Evolutionary conservation across 116 monocot genomes (phyloP), one percentile per base, ranked within the genome.

Genomic region (Dioscorea cayenensis): DNA sequence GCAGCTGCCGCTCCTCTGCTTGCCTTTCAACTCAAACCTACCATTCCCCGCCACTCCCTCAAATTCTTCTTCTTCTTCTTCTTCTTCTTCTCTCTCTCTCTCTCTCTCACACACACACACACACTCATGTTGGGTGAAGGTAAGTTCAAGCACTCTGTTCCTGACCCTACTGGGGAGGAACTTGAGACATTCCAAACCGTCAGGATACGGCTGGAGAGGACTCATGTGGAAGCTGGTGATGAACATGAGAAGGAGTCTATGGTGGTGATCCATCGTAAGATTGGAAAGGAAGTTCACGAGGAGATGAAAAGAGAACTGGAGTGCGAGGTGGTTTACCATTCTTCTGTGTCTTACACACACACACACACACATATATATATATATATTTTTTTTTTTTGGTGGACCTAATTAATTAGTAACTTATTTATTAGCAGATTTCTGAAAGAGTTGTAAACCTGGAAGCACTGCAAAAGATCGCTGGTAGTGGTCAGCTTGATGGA

Each of bases 371-470:
- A n/a, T n/a, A n/a, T n/a, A n/a, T n/a, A n/a, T n/a, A n/a, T n/a
- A n/a, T n/a, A n/a, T n/a, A n/a, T 60, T 28, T 23, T 7, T 18
- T 37, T 25, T 25, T 25, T 25, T 25, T 25, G 25, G 25, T 28
- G 7, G 1, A 14, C 25, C 27, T 27, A 43, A 17, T 63, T 23
- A 25, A 12, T 60, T 74, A 14, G 4, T 66, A 22, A 35, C 21
- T 23, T 27, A 58, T 37, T 58, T 69, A 65, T 63, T 28, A 48
- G 17, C 70, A 82, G 82, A 52, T 82, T 20, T 82, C 73, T 50
- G 65, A 74, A 25, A 71, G 74, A 25, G 66, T 74, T n/a, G 65
- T 82, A 50, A 77, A 77, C 65, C 51, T 82, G 38, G 82, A 82
- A 67, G 73, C 78, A 51, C 59, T 82, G 71, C 73, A 50, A 71